A percentile compares a stretch with the other conserved stretches of the same genome.
phyloP scores from a whole-genome alignment of 768 basidiomycete genomes.

The Mycena venus region DNA sequence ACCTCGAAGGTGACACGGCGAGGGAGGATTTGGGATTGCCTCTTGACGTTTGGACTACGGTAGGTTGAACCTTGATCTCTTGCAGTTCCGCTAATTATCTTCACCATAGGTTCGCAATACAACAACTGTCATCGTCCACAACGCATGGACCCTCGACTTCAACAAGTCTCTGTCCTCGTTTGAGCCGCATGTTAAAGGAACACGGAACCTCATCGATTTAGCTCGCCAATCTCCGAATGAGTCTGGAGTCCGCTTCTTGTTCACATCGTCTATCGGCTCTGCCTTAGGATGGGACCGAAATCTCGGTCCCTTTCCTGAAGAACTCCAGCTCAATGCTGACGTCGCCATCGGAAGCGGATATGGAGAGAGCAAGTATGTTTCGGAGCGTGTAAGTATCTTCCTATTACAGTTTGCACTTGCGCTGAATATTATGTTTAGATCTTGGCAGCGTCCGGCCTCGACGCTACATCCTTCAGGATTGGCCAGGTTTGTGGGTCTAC shows the following conservation, averaged over 20 bases:
- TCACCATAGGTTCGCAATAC: constrained; percentile 38
- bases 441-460: too few relatives aligned
- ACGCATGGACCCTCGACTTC: constrained; percentile 64
- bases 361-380: constrained; percentile 51
- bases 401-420: background rate
- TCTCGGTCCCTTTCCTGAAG: constrained; percentile 48
- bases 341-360: constrained; percentile 47
- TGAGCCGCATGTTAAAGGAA: constrained; percentile 54
- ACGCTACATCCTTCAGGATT: constrained; percentile 38
- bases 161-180: constrained; percentile 54
- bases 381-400: too few relatives aligned
- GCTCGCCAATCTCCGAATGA: constrained; percentile 10
- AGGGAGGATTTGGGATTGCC: constrained; percentile 40
- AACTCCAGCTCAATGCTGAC: constrained; percentile 41
- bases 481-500: constrained; percentile 35
- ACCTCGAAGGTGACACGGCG: constrained; percentile 43
- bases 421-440: background rate
- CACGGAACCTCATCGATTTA: constrained; percentile 51
- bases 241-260: constrained; percentile 35
- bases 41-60: constrained; percentile 36
- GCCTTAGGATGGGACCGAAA: constrained; percentile 36
- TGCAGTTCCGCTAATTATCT: background rate
- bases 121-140: constrained; percentile 56
- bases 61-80: background rate
- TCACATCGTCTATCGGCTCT: constrained; percentile 39